Evolutionary conservation across 2,329 filamentous ascomycete species (phyloP), one percentile per base, ranked within the genome.

Genomic region (Hymenoscyphus scutula): DNA sequence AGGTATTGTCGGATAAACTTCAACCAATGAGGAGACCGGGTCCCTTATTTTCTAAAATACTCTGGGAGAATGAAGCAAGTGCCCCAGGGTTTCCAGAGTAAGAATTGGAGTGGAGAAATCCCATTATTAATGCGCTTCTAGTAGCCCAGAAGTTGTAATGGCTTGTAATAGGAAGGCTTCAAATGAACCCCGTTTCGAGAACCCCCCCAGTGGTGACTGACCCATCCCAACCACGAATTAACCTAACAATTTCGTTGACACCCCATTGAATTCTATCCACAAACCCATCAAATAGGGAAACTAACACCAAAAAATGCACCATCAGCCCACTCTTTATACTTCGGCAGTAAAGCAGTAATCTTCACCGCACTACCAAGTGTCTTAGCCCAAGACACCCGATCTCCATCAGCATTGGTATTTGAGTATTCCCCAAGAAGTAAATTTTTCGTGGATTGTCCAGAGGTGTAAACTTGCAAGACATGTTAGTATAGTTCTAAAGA

Each of bases 361-460:
- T 67, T 69, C 58, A 81, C 59, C 61, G 73, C 76, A 59, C 72
- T 77, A 2, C 76, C 71, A 67, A 82, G 82, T 60, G 69, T 75
- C n/a, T 60, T 60, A 8, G 62, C 62, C 60, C 60, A 64, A 17
- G 62, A 63, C 1, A 79, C 81, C 62, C 82, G 73, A 2, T 75
- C 78, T 0, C 81, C 80, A 53, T 70, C 67, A 4, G 81, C 74
- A 2, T 83, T 83, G 6, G 75, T 77, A 69, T 85, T 85, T 32
- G 68, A 74, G 70, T 78, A 84, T 72, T 85, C 83, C 4, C 72
- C 78, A 63, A 80, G 84, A n/a, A 74, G 74, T 15, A 84, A 78
- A 61, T 81, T 70, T 23, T 61, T 59, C 4, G 62, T 66, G 1
- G 38, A 45, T 59, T 67, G 64, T 8, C 54, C 51, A 8, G 59